A percentile compares a stretch with the other conserved stretches of the same genome.
These are phyloP conservation scores for Leccinum truebloodii DNA, from an alignment of 768 basidiomycete genomes.

Conservation along the genomic window DNA sequence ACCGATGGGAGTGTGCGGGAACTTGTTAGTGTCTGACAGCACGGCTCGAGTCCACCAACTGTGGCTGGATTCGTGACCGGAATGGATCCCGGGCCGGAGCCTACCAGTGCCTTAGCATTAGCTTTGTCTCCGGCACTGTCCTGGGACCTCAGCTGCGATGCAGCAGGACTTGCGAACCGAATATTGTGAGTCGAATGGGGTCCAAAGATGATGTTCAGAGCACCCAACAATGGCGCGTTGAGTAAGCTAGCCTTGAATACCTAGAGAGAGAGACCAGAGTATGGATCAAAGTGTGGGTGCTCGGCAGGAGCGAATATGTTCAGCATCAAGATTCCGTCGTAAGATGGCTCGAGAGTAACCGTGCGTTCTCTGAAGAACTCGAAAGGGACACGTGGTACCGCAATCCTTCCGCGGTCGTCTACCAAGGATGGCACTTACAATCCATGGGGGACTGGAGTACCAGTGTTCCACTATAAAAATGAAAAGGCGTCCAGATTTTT, in stretches of 20 bases:
- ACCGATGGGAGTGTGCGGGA: slow-evolving; percentile 5
- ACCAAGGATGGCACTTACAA: slow-evolving; percentile 7
- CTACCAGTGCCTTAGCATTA: neutral
- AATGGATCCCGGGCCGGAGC: neutral
- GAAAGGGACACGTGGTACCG: too few species aligned
- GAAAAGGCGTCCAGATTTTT: neutral
- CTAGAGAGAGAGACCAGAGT: too few species aligned
- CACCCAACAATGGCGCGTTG: slow-evolving; percentile 4
- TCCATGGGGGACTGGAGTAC: neutral
- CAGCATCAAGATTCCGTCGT: too few species aligned
- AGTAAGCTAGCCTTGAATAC: too few species aligned
- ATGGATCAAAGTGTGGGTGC: too few species aligned
- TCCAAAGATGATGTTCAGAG: slow-evolving; percentile 14
- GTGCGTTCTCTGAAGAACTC: too few species aligned
- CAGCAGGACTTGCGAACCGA: slow-evolving; percentile 11
- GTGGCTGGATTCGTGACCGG: slow-evolving; percentile 14
- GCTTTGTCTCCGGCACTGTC: neutral
- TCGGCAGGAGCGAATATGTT: too few species aligned
- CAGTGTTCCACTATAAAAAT: slow-evolving; percentile 5
- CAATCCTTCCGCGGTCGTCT: neutral
- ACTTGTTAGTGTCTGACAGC: neutral
- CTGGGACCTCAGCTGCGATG: neutral
- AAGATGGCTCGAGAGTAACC: too few species aligned
- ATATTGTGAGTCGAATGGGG: slow-evolving; percentile 12
- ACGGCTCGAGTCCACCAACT: slow-evolving; percentile 9